phyloP scores from a whole-genome alignment of 208 protist species.

The Zelonia costaricensis region DNA sequence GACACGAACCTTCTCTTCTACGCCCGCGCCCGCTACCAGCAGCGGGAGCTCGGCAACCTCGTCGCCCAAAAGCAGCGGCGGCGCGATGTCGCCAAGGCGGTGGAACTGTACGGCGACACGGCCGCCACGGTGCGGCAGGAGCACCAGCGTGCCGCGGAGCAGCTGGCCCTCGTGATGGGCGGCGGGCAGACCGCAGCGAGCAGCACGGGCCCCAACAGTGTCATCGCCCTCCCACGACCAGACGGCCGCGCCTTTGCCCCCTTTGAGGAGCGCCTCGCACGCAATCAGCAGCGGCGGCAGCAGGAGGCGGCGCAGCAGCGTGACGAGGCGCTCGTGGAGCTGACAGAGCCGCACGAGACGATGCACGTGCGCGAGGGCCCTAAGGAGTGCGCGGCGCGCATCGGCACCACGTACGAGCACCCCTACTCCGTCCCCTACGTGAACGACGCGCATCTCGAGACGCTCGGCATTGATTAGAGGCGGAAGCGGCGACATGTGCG shows the following conservation, averaged over 20 bases:
- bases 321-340: constrained; percentile 43
- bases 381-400: constrained; percentile 15
- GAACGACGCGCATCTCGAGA: constrained; percentile 23
- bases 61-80: constrained; percentile 27
- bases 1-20: constrained; percentile 50
- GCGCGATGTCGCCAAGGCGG: constrained; percentile 17
- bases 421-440: constrained; percentile 39
- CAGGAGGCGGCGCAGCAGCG: constrained; percentile 38
- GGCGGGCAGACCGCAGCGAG: not conserved
- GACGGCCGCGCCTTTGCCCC: not conserved
- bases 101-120: constrained; percentile 40
- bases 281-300: constrained; percentile 16
- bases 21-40: constrained; percentile 47
- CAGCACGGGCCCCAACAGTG: not conserved
- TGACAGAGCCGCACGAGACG: constrained; percentile 29
- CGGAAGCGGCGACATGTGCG: not conserved
- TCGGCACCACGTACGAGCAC: constrained; percentile 37
- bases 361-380: constrained; percentile 35
- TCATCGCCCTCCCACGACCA: not conserved
- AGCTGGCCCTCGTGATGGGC: not conserved
- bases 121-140: constrained; percentile 1
- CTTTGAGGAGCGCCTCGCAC: not conserved
- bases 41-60: constrained; percentile 35
- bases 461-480: constrained; percentile 35
- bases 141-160: not conserved